Evolutionary conservation across 75 land plant genomes (phyloP).

Genomic region (Azolla pinnata): DNA sequence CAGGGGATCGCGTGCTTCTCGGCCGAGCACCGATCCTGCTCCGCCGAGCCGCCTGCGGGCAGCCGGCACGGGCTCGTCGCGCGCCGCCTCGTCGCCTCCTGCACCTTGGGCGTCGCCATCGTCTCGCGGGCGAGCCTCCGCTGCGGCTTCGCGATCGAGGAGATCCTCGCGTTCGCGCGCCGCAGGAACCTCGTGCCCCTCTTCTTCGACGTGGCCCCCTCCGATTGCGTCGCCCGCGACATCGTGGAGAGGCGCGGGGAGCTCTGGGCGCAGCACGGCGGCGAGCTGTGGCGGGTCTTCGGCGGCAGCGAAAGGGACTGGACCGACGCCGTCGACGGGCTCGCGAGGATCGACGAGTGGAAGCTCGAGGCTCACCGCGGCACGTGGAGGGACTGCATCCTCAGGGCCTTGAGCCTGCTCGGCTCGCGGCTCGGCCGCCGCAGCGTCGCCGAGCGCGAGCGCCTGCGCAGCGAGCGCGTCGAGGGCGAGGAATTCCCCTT

Average conservation of each 20-base stretch:
- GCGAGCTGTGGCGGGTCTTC: conserved; percentile 75
- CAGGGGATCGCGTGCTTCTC: conserved; percentile 79
- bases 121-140: conserved; percentile 56
- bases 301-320: conserved; percentile 72
- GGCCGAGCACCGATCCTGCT: conserved; percentile 41
- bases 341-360: conserved; percentile 60
- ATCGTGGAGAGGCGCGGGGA: conserved; percentile 73
- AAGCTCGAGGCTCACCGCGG: conserved; percentile 66
- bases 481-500: conserved; percentile 67
- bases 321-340: conserved; percentile 61
- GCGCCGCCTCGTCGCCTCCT: conserved; percentile 50
- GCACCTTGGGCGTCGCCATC: conserved; percentile 68
- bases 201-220: conserved; percentile 65
- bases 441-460: conserved; percentile 55
- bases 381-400: conserved; percentile 78
- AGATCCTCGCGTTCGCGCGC: conserved; percentile 45
- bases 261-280: conserved; percentile 83
- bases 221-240: conserved; percentile 74
- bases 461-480: conserved; percentile 46
- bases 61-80: conserved; percentile 46
- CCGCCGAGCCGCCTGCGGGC: conserved; percentile 35
- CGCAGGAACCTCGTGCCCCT: conserved; percentile 76
- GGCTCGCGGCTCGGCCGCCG: conserved; percentile 61
- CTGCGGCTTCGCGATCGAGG: conserved; percentile 72
- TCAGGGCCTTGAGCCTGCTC: conserved; percentile 45